These are phyloP conservation scores for Ceratocystiopsis sp. DNA, from an alignment of 2,329 filamentous ascomycete genomes.

Conservation along the genomic window DNA sequence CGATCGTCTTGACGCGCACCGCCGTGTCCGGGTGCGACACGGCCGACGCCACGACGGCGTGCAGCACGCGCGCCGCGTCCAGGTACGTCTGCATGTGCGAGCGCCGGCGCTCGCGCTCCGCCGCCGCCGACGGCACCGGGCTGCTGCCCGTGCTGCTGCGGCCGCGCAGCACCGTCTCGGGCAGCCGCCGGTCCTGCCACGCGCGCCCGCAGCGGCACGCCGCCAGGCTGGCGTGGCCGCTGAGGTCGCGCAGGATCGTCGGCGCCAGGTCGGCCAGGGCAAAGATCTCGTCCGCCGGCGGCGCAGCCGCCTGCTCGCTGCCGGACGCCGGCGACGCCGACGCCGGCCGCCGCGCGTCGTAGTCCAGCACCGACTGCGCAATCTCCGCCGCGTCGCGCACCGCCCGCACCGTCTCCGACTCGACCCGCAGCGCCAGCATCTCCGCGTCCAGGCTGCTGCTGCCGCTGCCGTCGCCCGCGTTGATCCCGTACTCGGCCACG, in stretches of 20 bases:
- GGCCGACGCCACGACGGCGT: slow-evolving; percentile 1
- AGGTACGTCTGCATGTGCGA: slow-evolving; percentile 1
- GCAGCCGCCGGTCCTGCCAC: background rate
- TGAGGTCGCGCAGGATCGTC: slow-evolving; percentile 7
- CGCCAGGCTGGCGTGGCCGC: slow-evolving; percentile 4
- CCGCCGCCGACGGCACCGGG: background rate
- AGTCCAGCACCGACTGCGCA: slow-evolving; percentile 5
- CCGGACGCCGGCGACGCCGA: slow-evolving; percentile 1
- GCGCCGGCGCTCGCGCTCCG: background rate
- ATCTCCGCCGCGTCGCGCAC: slow-evolving; percentile 6
- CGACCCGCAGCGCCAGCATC: slow-evolving; percentile 2
- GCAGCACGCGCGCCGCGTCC: background rate
- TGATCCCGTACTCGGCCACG: slow-evolving; percentile 7
- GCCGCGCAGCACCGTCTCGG: background rate
- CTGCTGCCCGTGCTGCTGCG: background rate
- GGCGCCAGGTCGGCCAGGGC: no score
- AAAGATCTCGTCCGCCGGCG: background rate
- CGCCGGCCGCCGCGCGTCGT: slow-evolving; percentile 7
- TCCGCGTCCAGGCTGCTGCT: slow-evolving; percentile 3
- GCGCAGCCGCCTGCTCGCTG: background rate
- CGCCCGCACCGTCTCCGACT: slow-evolving; percentile 8
- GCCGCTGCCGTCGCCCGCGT: background rate
- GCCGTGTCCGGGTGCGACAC: slow-evolving; percentile 5
- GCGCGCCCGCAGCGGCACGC: background rate
- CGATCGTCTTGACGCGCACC: background rate